phyloP scores from a whole-genome alignment of 768 basidiomycete species.

The Mycena capillaripes region DNA sequence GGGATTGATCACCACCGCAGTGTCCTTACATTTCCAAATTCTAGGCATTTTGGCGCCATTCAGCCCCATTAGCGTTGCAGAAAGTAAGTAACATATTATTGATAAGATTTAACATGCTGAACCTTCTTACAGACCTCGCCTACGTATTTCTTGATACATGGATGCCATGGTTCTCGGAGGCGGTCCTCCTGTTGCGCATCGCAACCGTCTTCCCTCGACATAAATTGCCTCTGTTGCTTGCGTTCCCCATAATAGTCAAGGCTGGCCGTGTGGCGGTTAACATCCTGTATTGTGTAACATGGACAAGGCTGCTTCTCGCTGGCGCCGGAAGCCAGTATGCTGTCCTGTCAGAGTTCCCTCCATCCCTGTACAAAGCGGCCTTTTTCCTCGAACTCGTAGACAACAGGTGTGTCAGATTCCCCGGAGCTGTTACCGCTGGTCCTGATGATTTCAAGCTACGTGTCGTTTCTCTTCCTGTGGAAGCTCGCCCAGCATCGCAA shows the following conservation, averaged over 20 bases:
- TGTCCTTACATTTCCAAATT: constrained; percentile 1
- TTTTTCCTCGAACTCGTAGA: constrained; percentile 12
- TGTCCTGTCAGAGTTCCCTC: not conserved
- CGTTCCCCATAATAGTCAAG: constrained; percentile 14
- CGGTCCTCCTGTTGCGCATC: constrained; percentile 7
- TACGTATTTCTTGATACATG: not conserved
- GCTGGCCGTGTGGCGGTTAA: not conserved
- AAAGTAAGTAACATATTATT: not conserved
- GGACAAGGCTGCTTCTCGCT: not conserved
- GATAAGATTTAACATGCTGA: not conserved
- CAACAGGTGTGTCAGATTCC: constrained; percentile 4
- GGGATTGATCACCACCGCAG: not conserved
- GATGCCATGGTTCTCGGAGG: constrained; percentile 1
- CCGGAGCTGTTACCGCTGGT: not conserved
- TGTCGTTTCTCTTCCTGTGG: constrained; percentile 16
- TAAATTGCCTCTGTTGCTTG: not conserved
- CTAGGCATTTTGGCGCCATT: constrained; percentile 1
- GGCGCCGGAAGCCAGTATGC: not conserved
- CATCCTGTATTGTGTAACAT: constrained; percentile 5
- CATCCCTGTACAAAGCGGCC: not conserved
- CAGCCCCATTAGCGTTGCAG: not conserved
- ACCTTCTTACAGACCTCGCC: not conserved
- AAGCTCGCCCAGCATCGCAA: not conserved
- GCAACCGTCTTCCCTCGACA: not conserved
- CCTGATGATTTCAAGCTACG: not conserved